Base-by-base conservation (phyloP, 2,329 filamentous ascomycete species). In the Knufia petricola region DNA sequence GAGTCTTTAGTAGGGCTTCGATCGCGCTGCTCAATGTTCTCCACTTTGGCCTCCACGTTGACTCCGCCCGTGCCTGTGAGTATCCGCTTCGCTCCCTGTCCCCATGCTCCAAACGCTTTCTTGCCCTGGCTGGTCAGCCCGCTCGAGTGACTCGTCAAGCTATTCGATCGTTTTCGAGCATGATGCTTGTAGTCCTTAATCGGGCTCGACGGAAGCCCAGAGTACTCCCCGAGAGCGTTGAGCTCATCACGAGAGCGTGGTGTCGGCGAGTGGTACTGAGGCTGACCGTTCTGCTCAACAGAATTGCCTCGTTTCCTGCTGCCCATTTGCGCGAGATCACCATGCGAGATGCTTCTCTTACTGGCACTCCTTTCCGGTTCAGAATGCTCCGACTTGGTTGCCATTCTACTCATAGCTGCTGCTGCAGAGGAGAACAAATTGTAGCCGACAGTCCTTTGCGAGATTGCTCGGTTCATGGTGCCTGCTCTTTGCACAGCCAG, bases 91-190 rank as follows among this genome's bases (percentile, higher is more conserved):
- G 79, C 85, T 19, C 83, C 83, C 19, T 47, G 44, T 3, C 32
- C 21, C 9, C 88, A 68, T 80, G 82, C 86, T 20, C 75, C 76
- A 66, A 66, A 81, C 75, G 61, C 77, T 78, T 17, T 81, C 72
- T 45, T 76, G 78, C 0, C 76, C 70, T 1, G 75, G 69, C n/a
- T 70, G 6, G 77, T 77, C 3, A 77, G 78, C 58, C 70, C 74
- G 59, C 75, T 78, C 17, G 67, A 68, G 24, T 41, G 39, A 21
- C 30, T 46, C 15, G 42, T 36, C 6, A 36, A 36, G 30, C 42
- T 36, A 37, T 24, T 36, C 21, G 44, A 47, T 34, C 21, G 17
- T 28, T 19, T 38, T 6, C 65, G 61, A 13, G 43, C 30, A 36
- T 56, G 54, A 34, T 54, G 57, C 38, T 48, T 48, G 20, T 41